These are phyloP conservation scores for Ceratocystis destructans DNA, from an alignment of 2,329 filamentous ascomycete species.

Conservation along the genomic window DNA sequence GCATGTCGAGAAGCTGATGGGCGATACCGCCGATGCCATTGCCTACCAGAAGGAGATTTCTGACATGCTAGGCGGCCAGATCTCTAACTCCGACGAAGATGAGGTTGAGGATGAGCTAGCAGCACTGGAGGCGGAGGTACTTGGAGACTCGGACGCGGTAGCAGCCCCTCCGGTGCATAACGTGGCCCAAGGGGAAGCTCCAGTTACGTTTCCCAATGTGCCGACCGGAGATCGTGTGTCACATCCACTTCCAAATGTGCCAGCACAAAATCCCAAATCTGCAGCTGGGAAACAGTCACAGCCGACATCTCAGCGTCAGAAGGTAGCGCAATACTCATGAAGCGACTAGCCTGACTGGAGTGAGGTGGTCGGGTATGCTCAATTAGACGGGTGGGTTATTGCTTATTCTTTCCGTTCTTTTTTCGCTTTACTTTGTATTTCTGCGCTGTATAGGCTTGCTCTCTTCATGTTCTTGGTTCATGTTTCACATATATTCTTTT, in stretches of 20 bases:
- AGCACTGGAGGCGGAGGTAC: conserved; percentile 47
- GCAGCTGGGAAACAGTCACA: background rate
- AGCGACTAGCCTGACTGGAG: background rate
- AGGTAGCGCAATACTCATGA: conserved; percentile 1
- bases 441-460: background rate
- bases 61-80: conserved; percentile 74
- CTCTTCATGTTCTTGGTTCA: background rate
- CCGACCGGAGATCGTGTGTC: conserved; percentile 4
- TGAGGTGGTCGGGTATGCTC: background rate
- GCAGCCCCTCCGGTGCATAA: background rate
- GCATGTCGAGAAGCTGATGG: conserved; percentile 88
- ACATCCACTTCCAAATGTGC: background rate
- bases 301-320: background rate
- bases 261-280: background rate
- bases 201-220: conserved; percentile 8
- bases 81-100: conserved; percentile 91
- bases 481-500: background rate
- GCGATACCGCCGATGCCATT: conserved; percentile 76
- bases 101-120: conserved; percentile 94
- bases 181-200: background rate
- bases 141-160: background rate
- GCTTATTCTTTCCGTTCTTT: background rate
- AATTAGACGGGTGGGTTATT: background rate
- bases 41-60: conserved; percentile 94
- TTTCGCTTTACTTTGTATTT: background rate